Percentiles rank a stretch among this genome's conserved stretches.
Evolutionary conservation across 129 eudicot genomes (phyloP).

Genomic region (Helianthus annuus): HanXRQr2.0-SUNRISE NC_035446.2:40822591-40823090

Average conservation of each 20-base stretch:
- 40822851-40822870: slow-evolving; percentile 87
- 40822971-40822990: slow-evolving; percentile 25
- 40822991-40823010: slow-evolving; percentile 22
- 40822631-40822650: slow-evolving; percentile 93
- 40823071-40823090: background rate
- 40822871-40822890: slow-evolving; percentile 87
- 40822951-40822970: slow-evolving; percentile 9
- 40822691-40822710: slow-evolving; percentile 22
- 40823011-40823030: slow-evolving; percentile 18
- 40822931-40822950: background rate
- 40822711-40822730: slow-evolving; percentile 83
- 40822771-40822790: slow-evolving; percentile 71
- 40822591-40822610: slow-evolving; percentile 32
- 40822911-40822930: slow-evolving; percentile 65
- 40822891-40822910: slow-evolving; percentile 85
- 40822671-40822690: background rate
- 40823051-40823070: background rate
- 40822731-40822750: slow-evolving; percentile 85
- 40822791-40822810: slow-evolving; percentile 72
- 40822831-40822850: slow-evolving; percentile 53
- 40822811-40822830: slow-evolving; percentile 74
- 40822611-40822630: slow-evolving; percentile 98
- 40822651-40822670: slow-evolving; percentile 52
- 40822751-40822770: slow-evolving; percentile 79
- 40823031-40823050: slow-evolving; percentile 11